Percentiles rank a stretch among this genome's conserved stretches.
Evolutionary conservation across 1,139 yeast genomes (phyloP).

Genomic region (Pichiaceae sp.): DNA sequence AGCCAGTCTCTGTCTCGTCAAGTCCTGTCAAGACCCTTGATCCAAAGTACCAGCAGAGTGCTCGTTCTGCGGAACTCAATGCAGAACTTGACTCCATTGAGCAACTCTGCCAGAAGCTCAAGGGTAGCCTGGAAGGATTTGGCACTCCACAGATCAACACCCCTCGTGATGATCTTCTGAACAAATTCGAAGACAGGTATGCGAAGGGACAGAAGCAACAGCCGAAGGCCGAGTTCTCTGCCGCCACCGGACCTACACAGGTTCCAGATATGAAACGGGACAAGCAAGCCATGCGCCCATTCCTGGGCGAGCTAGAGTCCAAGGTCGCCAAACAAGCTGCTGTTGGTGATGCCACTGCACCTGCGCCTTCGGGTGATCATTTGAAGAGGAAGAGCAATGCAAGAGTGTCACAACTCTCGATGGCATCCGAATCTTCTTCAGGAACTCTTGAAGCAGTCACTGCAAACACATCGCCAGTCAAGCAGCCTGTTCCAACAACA

Average conservation of each 20-base stretch:
- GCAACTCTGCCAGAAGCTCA: conserved; percentile 17
- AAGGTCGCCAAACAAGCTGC: conserved; percentile 36
- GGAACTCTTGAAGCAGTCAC: neutral
- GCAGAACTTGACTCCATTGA: conserved; percentile 18
- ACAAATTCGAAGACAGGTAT: conserved; percentile 39
- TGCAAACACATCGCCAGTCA: neutral
- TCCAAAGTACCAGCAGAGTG: conserved; percentile 20
- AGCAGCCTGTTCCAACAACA: conserved; percentile 1
- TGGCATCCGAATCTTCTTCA: neutral
- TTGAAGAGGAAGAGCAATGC: neutral
- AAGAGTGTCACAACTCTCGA: neutral
- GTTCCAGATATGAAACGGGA: conserved; percentile 20
- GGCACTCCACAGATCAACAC: conserved; percentile 14
- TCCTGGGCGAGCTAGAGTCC: conserved; percentile 47
- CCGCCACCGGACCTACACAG: conserved; percentile 23
- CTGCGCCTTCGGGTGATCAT: neutral
- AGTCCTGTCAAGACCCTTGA: conserved; percentile 24
- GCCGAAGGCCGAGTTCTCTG: conserved; percentile 13
- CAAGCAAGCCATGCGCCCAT: conserved; percentile 29
- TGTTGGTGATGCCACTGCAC: conserved; percentile 5
- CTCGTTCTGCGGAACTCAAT: conserved; percentile 12
- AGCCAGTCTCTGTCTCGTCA: neutral
- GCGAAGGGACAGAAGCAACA: conserved; percentile 35
- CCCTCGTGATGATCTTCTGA: conserved; percentile 16
- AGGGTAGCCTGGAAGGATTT: conserved; percentile 14